Evolutionary conservation across 305 asterid species (phyloP), one percentile per base, ranked within the genome.

Genomic region (Fraxinus floribunda): DNA sequence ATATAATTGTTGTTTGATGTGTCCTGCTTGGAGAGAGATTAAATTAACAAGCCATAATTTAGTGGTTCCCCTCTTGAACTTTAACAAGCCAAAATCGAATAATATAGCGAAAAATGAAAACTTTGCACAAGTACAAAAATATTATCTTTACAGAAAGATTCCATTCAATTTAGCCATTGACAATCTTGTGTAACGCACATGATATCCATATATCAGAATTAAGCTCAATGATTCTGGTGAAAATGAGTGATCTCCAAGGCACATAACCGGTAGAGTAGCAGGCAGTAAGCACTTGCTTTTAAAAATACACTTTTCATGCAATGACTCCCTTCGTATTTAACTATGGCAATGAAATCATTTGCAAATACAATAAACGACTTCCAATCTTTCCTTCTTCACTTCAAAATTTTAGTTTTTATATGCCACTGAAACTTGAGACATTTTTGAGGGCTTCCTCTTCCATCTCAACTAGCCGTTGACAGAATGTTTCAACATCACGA

Each of bases 381-480:
- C n/a, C 64, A 3, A 39, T 8, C 13, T 55, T 4, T 55, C 24
- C 9, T 55, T 16, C 66, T n/a, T 55, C 66, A 16, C 1, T 7
- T 18, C 13, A 7, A 5, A n/a, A 60, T 18, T n/a, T 22, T 8
- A 7, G 34, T 4, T 18, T 76, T 93, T 89, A 92, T 85, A 94
- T 60, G 5, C 99, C 99, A 80, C 87, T 86, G 78, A 86, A 84
- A 83, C 82, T 87, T 5, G 97, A 87, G 80, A 94, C 55, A 4
- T 81, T 90, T 82, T 88, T 85, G 62, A 95, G 89, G 76, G 97
- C 94, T 83, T 93, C 97, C 89, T 92, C 95, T 87, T 95, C 99
- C 98, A 95, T 90, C 75, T 90, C 90, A 62, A 92, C 90, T 29
- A 95, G 97, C 73, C 88, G 91, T 44, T 72, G 86, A 81, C 94